These are phyloP conservation scores for Botrytis tulipae DNA, from an alignment of 2,329 filamentous ascomycete species.

Conservation along the genomic window DNA sequence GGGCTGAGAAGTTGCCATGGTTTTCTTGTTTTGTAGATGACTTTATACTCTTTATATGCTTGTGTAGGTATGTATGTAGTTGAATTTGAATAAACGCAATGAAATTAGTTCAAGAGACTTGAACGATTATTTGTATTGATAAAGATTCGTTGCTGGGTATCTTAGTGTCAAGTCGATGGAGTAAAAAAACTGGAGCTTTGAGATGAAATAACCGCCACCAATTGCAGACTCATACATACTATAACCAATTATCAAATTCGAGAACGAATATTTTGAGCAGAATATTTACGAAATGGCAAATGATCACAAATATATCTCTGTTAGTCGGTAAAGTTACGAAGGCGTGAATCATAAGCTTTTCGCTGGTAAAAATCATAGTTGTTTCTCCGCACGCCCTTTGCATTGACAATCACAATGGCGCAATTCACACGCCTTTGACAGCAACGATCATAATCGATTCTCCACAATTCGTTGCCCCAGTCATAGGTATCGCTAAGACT, in stretches of 20 bases:
- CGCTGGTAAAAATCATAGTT: neutral
- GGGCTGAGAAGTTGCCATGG: constrained; percentile 26
- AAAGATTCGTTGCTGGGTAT: neutral
- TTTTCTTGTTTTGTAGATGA: constrained; percentile 10
- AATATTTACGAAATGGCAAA: neutral
- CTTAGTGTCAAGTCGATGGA: neutral
- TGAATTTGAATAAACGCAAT: neutral
- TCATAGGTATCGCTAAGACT: neutral
- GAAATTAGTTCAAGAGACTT: neutral
- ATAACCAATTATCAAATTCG: neutral
- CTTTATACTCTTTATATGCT: neutral
- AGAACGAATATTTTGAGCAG: neutral
- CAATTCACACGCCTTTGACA: neutral
- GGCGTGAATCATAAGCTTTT: neutral
- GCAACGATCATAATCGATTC: neutral
- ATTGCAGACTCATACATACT: neutral
- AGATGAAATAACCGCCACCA: neutral
- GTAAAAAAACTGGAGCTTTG: constrained; percentile 5
- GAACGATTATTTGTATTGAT: neutral
- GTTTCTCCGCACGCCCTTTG: neutral
- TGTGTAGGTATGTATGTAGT: neutral
- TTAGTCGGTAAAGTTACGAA: neutral
- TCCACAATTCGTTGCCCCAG: neutral
- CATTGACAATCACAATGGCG: neutral
- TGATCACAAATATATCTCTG: no score